Conservation (phyloP, 169 alveolate species). For the Eimeria falciformis region DNA sequence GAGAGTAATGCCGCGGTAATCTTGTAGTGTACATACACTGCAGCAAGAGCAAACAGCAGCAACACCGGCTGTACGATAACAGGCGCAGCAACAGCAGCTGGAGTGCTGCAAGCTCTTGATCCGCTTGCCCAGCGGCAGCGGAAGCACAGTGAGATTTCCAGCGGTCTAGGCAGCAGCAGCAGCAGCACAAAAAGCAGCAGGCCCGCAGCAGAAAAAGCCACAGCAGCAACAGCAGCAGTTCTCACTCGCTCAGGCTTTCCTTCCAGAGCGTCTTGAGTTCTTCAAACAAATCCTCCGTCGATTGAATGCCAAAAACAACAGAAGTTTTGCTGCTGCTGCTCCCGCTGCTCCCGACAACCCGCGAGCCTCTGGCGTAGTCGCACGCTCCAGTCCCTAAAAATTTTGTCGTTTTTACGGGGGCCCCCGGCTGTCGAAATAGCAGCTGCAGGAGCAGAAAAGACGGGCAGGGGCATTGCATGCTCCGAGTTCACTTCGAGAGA, state of each 20-base stretch:
- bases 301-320: slow-evolving; percentile 7
- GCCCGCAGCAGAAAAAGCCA: not conserved
- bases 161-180: not conserved
- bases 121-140: not conserved
- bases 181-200: not conserved
- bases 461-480: too few relatives aligned
- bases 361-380: slow-evolving; percentile 57
- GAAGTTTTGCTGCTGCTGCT: slow-evolving; percentile 28
- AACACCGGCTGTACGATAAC: not conserved
- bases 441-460: slow-evolving; percentile 51
- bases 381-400: slow-evolving; percentile 69
- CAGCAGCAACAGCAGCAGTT: not conserved
- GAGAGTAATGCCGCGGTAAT: slow-evolving; percentile 61
- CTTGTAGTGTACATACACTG: slow-evolving; percentile 54
- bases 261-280: slow-evolving; percentile 54
- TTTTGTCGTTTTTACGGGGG: slow-evolving; percentile 49
- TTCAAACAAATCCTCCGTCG: slow-evolving; percentile 23
- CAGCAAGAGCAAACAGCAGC: slow-evolving; percentile 9
- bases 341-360: slow-evolving; percentile 39
- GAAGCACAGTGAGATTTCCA: not conserved
- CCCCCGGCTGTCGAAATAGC: slow-evolving; percentile 53
- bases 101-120: too few relatives aligned
- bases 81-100: not conserved
- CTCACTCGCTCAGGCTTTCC: slow-evolving; percentile 49
- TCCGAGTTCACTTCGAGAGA: not conserved